Evolutionary conservation across 208 protist genomes (phyloP).

Genomic region (Trypanosomatidae sp.): DNA sequence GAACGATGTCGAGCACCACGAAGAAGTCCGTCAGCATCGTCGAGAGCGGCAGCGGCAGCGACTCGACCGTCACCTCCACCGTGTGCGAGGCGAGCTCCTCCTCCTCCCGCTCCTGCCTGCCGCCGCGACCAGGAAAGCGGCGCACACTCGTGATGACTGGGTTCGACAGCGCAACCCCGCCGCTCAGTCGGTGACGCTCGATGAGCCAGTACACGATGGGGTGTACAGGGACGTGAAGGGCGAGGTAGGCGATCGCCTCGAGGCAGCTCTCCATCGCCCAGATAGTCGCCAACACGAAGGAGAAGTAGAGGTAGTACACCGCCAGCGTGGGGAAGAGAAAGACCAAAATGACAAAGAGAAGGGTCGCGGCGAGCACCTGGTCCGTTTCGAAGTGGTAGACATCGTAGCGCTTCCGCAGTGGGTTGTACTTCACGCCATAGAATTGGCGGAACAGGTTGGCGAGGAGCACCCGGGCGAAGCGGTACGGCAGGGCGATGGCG

Average conservation of each 20-base stretch:
- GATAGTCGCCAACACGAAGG: constrained; percentile 58
- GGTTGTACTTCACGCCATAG: constrained; percentile 91
- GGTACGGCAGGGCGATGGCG: constrained; percentile 71
- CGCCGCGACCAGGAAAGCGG: constrained; percentile 13
- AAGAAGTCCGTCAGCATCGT: constrained; percentile 68
- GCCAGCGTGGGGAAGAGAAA: constrained; percentile 92
- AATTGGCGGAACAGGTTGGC: constrained; percentile 84
- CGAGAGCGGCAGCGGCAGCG: constrained; percentile 44
- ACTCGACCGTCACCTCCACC: constrained; percentile 58
- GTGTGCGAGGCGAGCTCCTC: constrained; percentile 48
- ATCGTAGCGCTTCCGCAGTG: constrained; percentile 91
- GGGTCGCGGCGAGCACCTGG: constrained; percentile 91
- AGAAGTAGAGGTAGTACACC: constrained; percentile 94
- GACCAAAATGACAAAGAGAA: constrained; percentile 87
- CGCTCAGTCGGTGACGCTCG: constrained; percentile 22
- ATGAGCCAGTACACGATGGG: constrained; percentile 57
- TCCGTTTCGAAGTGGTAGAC: constrained; percentile 86
- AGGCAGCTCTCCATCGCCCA: constrained; percentile 59
- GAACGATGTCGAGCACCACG: constrained; percentile 43
- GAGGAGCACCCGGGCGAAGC: constrained; percentile 45
- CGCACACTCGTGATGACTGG: constrained; percentile 47
- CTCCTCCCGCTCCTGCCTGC: constrained; percentile 8
- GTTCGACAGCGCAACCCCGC: constrained; percentile 41
- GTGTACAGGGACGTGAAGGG: constrained; percentile 68
- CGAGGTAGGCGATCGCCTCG: constrained; percentile 45